Base-by-base conservation (phyloP, 2,329 filamentous ascomycete genomes). In the Botrytis deweyae region DNA sequence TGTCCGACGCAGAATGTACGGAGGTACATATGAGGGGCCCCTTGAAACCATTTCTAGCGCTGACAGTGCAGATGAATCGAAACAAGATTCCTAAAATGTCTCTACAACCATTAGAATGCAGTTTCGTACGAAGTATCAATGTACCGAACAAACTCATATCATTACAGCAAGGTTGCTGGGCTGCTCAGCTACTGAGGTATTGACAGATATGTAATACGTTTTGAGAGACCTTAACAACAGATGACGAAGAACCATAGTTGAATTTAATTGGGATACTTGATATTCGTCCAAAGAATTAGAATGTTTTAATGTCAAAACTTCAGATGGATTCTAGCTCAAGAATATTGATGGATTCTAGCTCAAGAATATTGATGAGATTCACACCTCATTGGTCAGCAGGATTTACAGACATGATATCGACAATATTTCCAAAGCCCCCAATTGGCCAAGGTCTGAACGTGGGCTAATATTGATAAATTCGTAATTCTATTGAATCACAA, bases 301-400 rank as follows among this genome's bases (percentile, higher is more conserved):
- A 49, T 49, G 14, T 29, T 52, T 68, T 4, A 55, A 68, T 46
- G 8, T 22, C 33, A 40, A 66, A 42, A 33, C 49, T 68, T 68
- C n/a, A 42, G 36, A 58, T 68, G 62, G 58, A 67, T 38, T 25
- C 36, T 36, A 55, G 44, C 59, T 44, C 62, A n/a, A 61, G 42
- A 33, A 33, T 14, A 61, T 65, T 25, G 29, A 46, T 46, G 58
- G 58, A 67, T 38, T 25, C 36, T 36, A 55, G 44, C 59, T 44
- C 62, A n/a, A 61, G 42, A 33, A 33, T 14, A 61, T 65, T 25
- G 29, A 46, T 46, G 58, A 71, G 16, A 46, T 42, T 36, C n/a
- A 65, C 16, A 22, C 25, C n/a, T n/a, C 49, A 72, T 72, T 72
- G 70, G 70, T 61, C 70, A 61, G 70, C 63, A 68, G 63, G 55